Base-by-base conservation (phyloP, 192 early-diverging fungal species). In the Chytriomyces confervae region DNA sequence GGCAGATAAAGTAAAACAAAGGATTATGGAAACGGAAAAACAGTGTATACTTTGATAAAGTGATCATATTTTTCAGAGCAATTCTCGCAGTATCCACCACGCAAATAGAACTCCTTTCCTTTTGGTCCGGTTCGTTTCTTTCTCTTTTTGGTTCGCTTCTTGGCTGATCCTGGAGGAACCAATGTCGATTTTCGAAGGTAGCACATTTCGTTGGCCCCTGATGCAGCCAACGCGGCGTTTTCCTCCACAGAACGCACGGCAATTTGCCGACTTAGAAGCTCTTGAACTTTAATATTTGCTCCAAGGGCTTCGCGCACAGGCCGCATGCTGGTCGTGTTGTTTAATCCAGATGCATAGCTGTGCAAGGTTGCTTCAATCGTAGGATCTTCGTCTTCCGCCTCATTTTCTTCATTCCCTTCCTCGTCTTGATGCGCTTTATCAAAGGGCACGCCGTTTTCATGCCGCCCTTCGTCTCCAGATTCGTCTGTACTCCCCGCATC, bases 91-190 rank as follows among this genome's bases (percentile, higher is more conserved):
- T 72, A 72, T 29, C 69, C 69, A 9, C 27, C 27, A 9, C 69
- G 69, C 50, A 57, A 57, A 44, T 72, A 72, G 57, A 72, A 72
- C 27, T 72, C 69, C 27, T 72, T 72, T 50, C 69, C 69, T 51
- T 61, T 51, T 2, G 69, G 69, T 2, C 69, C 69, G 0, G 47
- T n/a, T 60, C 51, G 9, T 27, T 49, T 53, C 36, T 27, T 9
- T 27, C 23, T 72, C 69, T 18, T 50, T 16, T 10, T 16, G 29
- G 47, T 48, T 11, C 43, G 49, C 16, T 57, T 20, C 53, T 69
- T 69, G 7, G 44, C 16, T 11, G 13, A 43, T 16, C 18, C 13
- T 8, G 18, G n/a, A 20, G 48, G 18, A 16, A 45, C 45, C 20
- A 49, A 27, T 9, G 20, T 72, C 27, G 16, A 27, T 60, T 45